These are phyloP conservation scores for Populus euphratica DNA, from an alignment of 345 rosid species.

Conservation along the genomic window DNA sequence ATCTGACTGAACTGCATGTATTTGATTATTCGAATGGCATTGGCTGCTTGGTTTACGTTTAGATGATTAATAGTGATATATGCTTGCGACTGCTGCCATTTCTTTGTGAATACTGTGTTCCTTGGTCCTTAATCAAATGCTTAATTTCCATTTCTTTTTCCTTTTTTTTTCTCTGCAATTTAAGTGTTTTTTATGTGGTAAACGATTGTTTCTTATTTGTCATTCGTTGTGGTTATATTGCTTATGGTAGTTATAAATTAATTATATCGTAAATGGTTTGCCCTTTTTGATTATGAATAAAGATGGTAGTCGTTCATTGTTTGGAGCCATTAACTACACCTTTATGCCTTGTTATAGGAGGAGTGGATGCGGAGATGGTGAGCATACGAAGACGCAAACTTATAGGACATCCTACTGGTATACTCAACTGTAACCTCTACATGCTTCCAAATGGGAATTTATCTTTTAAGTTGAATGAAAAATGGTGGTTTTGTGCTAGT, in stretches of 20 bases:
- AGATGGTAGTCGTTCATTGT: neutral
- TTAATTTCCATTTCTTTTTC: neutral
- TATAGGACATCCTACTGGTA: constrained; percentile 12
- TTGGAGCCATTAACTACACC: constrained; percentile 1
- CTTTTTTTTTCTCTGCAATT: neutral
- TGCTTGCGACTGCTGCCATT: neutral
- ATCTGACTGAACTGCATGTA: neutral
- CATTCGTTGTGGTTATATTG: neutral
- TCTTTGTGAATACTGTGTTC: neutral
- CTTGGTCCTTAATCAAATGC: neutral
- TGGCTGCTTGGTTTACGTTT: neutral
- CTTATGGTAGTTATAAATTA: neutral
- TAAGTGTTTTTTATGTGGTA: too few species aligned
- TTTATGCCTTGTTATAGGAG: constrained; percentile 8
- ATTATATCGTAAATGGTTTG: neutral
- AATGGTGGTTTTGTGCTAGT: neutral
- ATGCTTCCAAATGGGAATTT: neutral
- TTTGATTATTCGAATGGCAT: neutral
- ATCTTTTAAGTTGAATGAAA: neutral
- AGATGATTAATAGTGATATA: neutral
- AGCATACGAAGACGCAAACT: constrained; percentile 27
- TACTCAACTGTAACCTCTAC: neutral
- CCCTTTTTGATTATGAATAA: neutral
- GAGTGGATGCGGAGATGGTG: constrained; percentile 22
- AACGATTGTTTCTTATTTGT: neutral